Base-by-base conservation (phyloP, 371 early-diverging fungal species). In the Apophysomyces elegans region DNA sequence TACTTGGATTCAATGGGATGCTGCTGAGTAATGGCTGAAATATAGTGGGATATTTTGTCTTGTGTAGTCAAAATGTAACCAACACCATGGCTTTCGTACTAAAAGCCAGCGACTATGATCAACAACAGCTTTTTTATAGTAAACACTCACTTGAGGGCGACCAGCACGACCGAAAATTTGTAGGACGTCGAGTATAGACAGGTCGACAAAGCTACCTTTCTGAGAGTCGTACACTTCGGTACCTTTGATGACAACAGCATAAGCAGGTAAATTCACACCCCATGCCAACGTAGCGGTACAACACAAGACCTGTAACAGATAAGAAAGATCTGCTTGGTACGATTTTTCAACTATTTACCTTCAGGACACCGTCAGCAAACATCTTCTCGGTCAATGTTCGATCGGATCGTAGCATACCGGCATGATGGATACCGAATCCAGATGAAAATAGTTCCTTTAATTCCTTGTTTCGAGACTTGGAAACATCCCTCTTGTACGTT, bases 101-200 rank as follows among this genome's bases (percentile, higher is more conserved):
- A 57, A 32, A 65, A 45, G 45, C 14, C 5, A 47, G n/a, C 5
- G 3, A 26, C 2, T 26, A 26, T 26, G 32, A n/a, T n/a, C 2
- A 46, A 16, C 46, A 58, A 5, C 38, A 46, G 6, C 32, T 35
- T 37, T 4, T 2, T 26, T 26, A 26, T 2, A 26, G 2, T 26
- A 26, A 26, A 3, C 3, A 7, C 61, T 59, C 71, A 76, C 81
- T 69, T 93, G 94, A 41, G 97, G 96, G 65, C 98, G 92, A 67
- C 99, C 99, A 38, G 99, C 99, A 75, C 99, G 94, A 68, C 99
- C 99, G 80, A 99, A 99, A 64, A 99, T 99, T 78, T 99, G 99
- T 63, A 99, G 82, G 1, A 98, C 98, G 78, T 98, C 99, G 56
- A 98, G 79, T 70, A 97, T 93, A 0, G 96, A 95, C 18, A 99